Percentiles rank a stretch among this genome's conserved stretches.
These are phyloP conservation scores for Chaetomiaceae sp. DNA, from an alignment of 2,329 filamentous ascomycete genomes.

Conservation along the genomic window DNA sequence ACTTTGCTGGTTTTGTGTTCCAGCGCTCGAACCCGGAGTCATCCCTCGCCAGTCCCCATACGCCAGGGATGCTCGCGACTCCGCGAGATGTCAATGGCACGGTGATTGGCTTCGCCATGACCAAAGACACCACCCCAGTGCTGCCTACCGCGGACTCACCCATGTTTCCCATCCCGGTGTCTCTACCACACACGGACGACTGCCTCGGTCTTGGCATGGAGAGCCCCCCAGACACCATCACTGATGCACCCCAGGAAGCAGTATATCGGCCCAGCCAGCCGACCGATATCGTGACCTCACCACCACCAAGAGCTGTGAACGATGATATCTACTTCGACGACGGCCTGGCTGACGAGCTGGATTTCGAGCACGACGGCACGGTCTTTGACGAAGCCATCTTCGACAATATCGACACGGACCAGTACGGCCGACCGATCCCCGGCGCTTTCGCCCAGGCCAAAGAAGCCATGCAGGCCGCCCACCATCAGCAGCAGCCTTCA, in stretches of 20 bases:
- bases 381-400: conserved; percentile 70
- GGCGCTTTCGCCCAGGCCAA: conserved; percentile 52
- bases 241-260: conserved; percentile 3
- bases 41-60: conserved; percentile 44
- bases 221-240: neutral
- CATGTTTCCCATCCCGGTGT: conserved; percentile 11
- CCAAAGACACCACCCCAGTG: conserved; percentile 38
- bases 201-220: conserved; percentile 41
- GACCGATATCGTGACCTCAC: conserved; percentile 7
- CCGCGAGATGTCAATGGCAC: conserved; percentile 51
- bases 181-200: conserved; percentile 16
- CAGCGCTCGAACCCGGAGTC: conserved; percentile 49
- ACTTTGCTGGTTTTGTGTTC: conserved; percentile 55
- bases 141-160: conserved; percentile 19
- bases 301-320: conserved; percentile 28
- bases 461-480: conserved; percentile 36
- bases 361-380: conserved; percentile 47
- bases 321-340: conserved; percentile 68
- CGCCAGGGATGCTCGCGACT: conserved; percentile 42
- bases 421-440: conserved; percentile 54
- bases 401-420: conserved; percentile 59
- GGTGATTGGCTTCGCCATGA: conserved; percentile 51
- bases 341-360: conserved; percentile 39
- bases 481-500: conserved; percentile 27
- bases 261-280: conserved; percentile 21